Conservation (phyloP, 352 stramenopile species). For the Plasmopara halstedii region DNA sequence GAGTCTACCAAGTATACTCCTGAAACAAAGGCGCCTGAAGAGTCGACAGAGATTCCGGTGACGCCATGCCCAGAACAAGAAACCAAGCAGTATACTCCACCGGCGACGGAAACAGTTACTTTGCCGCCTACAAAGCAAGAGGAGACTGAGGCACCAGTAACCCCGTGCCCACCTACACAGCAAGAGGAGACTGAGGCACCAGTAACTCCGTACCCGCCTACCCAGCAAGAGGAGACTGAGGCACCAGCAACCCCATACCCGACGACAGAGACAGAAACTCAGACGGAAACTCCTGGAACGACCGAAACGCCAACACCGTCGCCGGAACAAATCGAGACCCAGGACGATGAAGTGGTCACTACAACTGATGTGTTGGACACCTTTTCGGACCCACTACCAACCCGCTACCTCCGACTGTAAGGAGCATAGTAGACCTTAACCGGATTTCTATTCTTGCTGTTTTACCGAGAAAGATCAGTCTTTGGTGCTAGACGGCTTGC, state of each 20-base stretch:
- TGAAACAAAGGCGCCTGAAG: conserved; percentile 6
- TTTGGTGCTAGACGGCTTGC: neutral
- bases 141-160: neutral
- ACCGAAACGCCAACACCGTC: too few species aligned
- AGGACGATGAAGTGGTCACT: neutral
- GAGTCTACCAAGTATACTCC: conserved; percentile 2
- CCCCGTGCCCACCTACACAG: conserved; percentile 1
- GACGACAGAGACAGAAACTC: neutral
- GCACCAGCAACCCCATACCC: conserved; percentile 6
- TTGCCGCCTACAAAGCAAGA: neutral
- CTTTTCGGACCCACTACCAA: conserved; percentile 8
- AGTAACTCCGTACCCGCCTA: conserved; percentile 2
- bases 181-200: neutral
- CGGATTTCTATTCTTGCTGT: neutral
- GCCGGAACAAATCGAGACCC: neutral
- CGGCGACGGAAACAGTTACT: neutral
- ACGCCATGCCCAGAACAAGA: conserved; percentile 3
- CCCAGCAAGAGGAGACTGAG: conserved; percentile 1
- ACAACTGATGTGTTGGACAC: conserved; percentile 4
- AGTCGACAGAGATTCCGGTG: too few species aligned
- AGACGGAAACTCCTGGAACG: neutral
- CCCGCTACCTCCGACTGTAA: conserved; percentile 15
- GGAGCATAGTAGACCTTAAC: neutral
- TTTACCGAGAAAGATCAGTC: neutral
- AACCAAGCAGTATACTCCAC: conserved; percentile 2